These are phyloP conservation scores for Quercus mongolica DNA, from an alignment of 306 rosid species.

Conservation along the genomic window DNA sequence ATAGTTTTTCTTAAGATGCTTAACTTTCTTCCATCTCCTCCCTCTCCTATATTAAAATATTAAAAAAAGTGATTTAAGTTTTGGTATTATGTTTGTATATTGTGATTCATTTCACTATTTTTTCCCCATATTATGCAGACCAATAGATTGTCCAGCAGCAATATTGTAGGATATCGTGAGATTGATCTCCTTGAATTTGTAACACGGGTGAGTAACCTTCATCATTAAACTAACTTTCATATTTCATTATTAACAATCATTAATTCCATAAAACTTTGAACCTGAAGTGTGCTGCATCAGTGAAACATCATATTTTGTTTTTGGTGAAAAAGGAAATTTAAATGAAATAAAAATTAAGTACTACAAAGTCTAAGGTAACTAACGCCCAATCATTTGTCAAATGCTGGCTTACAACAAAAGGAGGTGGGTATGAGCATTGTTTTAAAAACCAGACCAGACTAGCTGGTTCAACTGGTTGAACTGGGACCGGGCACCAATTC, in stretches of 20 bases:
- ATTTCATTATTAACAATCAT: neutral
- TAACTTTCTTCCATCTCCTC: neutral
- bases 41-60: neutral
- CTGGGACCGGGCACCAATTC: no score
- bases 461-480: no score
- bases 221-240: neutral
- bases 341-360: no score
- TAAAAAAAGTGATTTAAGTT: neutral
- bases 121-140: constrained; percentile 58
- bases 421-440: no score
- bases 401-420: no score
- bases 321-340: neutral
- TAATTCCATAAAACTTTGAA: neutral
- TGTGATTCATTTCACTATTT: constrained; percentile 15
- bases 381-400: no score
- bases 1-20: neutral
- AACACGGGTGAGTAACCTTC: constrained; percentile 51
- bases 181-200: constrained; percentile 85
- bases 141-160: constrained; percentile 72
- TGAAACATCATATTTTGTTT: neutral
- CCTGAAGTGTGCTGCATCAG: neutral
- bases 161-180: constrained; percentile 85
- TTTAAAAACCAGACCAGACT: no score
- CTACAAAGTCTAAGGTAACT: no score
- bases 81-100: neutral